Base-by-base conservation (phyloP, 129 eudicot genomes). In the Flaveria linearis region DNA sequence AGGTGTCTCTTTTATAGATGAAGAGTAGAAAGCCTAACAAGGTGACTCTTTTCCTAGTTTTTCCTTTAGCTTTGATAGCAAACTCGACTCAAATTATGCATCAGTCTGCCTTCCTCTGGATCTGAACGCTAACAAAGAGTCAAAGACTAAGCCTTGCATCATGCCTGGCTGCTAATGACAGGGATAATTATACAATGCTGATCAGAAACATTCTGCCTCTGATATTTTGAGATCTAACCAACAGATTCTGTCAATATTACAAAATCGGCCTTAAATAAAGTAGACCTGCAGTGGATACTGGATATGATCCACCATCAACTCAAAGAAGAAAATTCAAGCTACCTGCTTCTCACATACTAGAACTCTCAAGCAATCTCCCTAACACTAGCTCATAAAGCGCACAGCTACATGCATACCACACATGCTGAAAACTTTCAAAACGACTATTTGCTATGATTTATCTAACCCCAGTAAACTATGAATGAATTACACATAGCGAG, bases 111-210 rank as follows among this genome's bases (percentile, higher is more conserved):
- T 11, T 72, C 65, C 65, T 26, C 65, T 41, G 20, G 5, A 52
- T 18, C 65, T n/a, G 22, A 16, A 63, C 7, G 46, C 12, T 63
- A 28, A 28, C 43, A 63, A 63, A 63, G 69, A 64, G 47, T 30
- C 43, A 63, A 33, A 63, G 69, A 64, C 69, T 30, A 64, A 36
- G 36, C 43, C 45, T 64, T 36, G 58, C 7, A 23, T 23, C 41
- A 69, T 47, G 60, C 43, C 13, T 46, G 41, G 42, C 74, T 69
- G 58, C 74, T 45, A 69, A 12, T 23, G 41, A 68, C 36, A 69
- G 0, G 16, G 18, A 20, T 69, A 69, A 15, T 13, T 50, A 72
- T 9, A 72, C 50, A 72, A 30, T 36, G 33, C 76, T 11, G 25
- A n/a, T 53, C 30, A 72, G 33, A 36, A 72, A 72, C 66, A 33